phyloP scores from a whole-genome alignment of 2,329 filamentous ascomycete genomes.

The Cladosporium halotolerans region DNA sequence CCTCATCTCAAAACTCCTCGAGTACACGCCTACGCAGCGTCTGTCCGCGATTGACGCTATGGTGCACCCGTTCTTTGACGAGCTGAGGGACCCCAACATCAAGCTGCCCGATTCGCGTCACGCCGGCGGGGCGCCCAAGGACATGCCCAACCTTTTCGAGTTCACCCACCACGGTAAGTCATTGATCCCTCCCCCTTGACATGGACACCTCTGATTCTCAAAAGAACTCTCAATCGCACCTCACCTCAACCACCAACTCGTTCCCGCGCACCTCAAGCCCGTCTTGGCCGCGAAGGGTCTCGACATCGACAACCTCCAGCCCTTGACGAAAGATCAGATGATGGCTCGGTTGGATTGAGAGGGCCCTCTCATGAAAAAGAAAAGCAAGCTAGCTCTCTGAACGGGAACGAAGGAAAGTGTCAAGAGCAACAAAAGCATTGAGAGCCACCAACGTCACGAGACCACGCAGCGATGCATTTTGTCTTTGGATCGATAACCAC shows the following conservation, averaged over 20 bases:
- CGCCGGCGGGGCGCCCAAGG: constrained; percentile 69
- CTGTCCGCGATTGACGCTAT: constrained; percentile 91
- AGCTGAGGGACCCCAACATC: constrained; percentile 84
- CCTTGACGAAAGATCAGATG: constrained; percentile 91
- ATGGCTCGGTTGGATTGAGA: constrained; percentile 86
- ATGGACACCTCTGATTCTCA: constrained; percentile 6
- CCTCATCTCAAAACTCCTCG: constrained; percentile 83
- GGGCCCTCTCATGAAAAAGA: neutral
- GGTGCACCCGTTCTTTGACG: constrained; percentile 98
- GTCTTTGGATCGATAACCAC: constrained; percentile 12
- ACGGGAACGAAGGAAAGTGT: neutral
- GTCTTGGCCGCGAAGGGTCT: constrained; percentile 67
- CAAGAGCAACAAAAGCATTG: constrained; percentile 4
- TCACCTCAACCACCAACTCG: constrained; percentile 77
- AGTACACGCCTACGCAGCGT: constrained; percentile 96
- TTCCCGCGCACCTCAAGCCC: constrained; percentile 74
- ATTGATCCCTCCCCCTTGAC: constrained; percentile 14
- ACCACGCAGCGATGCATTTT: constrained; percentile 13
- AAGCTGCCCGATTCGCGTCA: constrained; percentile 92
- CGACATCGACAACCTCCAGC: constrained; percentile 89
- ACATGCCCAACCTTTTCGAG: constrained; percentile 83
- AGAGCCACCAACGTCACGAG: constrained; percentile 10
- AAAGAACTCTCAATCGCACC: constrained; percentile 94
- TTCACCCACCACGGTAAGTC: constrained; percentile 84
- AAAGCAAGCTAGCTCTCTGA: neutral